phyloP scores from a whole-genome alignment of 1,284 basidiomycete species.

The Trichosporon ovoides region DNA sequence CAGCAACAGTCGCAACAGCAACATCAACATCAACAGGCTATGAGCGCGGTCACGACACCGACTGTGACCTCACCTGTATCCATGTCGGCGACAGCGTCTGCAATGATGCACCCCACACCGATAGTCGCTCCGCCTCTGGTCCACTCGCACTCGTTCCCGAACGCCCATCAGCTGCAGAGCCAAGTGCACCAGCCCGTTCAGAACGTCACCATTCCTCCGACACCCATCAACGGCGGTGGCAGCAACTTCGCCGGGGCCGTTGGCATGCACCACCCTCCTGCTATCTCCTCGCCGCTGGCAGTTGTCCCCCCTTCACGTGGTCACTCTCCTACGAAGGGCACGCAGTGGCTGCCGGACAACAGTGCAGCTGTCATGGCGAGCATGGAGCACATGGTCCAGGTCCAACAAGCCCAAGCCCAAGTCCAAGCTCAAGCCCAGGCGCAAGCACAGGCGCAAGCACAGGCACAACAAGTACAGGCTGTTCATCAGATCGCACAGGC shows the following conservation, averaged over 20 bases:
- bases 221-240: constrained; percentile 25
- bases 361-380: constrained; percentile 14
- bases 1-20: not conserved
- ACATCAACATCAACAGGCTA: not conserved
- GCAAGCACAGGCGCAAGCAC: constrained; percentile 9
- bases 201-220: constrained; percentile 19
- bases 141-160: constrained; percentile 48
- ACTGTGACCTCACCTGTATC: constrained; percentile 9
- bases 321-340: constrained; percentile 25
- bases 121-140: constrained; percentile 21
- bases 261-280: constrained; percentile 30
- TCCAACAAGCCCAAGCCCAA: constrained; percentile 12
- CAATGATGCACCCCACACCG: constrained; percentile 10
- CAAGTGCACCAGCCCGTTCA: constrained; percentile 26
- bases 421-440: constrained; percentile 16
- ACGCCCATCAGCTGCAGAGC: constrained; percentile 42
- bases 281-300: constrained; percentile 41
- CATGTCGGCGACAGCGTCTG: constrained; percentile 1
- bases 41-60: not conserved
- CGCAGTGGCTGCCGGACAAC: constrained; percentile 15
- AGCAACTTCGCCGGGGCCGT: constrained; percentile 24
- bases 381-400: constrained; percentile 10
- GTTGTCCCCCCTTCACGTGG: constrained; percentile 35
- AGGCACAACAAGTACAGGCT: constrained; percentile 8
- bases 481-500: constrained; percentile 5